Evolutionary conservation across 495 filamentous ascomycete genomes (phyloP).

Genomic region (Neurospora sublineolata): DNA sequence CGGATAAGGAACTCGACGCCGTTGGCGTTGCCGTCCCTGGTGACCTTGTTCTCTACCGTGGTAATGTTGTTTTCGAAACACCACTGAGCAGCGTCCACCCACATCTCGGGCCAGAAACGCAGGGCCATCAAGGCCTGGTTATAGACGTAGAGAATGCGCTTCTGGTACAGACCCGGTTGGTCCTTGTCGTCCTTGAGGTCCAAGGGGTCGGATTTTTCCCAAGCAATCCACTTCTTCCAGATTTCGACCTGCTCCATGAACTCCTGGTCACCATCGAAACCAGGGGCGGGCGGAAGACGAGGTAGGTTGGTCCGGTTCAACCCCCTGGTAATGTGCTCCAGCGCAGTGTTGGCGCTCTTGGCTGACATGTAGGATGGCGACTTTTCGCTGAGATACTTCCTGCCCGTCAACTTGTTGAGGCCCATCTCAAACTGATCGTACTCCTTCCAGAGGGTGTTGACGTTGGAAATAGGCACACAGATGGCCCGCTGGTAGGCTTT

Average conservation of each 20-base stretch:
- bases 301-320: conserved; percentile 69
- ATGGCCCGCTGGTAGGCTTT: conserved; percentile 87
- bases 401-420: conserved; percentile 80
- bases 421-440: conserved; percentile 92
- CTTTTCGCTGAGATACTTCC: conserved; percentile 84
- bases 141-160: conserved; percentile 77
- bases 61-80: conserved; percentile 63
- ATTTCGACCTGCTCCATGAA: conserved; percentile 77
- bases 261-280: conserved; percentile 78
- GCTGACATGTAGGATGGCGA: conserved; percentile 91
- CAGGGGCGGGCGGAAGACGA: conserved; percentile 65
- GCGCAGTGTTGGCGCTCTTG: conserved; percentile 66
- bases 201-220: conserved; percentile 88
- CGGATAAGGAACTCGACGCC: conserved; percentile 58
- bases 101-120: conserved; percentile 86
- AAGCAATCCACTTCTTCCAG: conserved; percentile 87
- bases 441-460: conserved; percentile 86
- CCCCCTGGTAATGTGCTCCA: conserved; percentile 74
- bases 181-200: conserved; percentile 78
- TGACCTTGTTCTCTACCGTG: conserved; percentile 46
- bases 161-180: conserved; percentile 57
- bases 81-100: conserved; percentile 91
- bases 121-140: conserved; percentile 91
- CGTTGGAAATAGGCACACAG: conserved; percentile 64
- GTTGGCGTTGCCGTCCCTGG: conserved; percentile 51